Conservation (phyloP, 1,284 basidiomycete species). For the Cryptococcus hybrid region DNA sequence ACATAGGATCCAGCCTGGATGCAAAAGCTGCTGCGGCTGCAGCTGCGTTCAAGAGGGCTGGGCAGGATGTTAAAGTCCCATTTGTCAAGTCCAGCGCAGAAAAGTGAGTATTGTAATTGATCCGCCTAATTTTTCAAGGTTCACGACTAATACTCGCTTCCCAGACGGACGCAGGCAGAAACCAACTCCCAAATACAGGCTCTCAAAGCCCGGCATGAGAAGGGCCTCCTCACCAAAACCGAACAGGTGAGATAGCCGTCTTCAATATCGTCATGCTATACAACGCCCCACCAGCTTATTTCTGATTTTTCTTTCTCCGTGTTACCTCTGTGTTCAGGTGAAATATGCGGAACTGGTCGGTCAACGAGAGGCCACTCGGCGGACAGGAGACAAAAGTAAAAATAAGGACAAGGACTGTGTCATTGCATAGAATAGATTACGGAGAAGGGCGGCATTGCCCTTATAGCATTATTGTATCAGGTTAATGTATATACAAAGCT, state of each 20-base stretch:
- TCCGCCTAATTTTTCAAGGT: not conserved
- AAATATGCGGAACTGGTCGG: constrained; percentile 48
- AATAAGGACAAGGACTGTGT: constrained; percentile 1
- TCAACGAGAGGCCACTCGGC: constrained; percentile 29
- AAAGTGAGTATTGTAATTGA: constrained; percentile 31
- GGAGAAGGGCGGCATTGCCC: not conserved
- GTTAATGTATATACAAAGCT: not conserved
- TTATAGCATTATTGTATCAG: not conserved
- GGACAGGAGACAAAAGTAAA: constrained; percentile 20
- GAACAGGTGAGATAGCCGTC: constrained; percentile 46
- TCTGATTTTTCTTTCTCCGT: not conserved
- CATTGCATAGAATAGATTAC: not conserved
- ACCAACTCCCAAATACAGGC: constrained; percentile 40
- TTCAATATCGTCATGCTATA: not conserved
- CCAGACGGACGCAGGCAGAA: constrained; percentile 43
- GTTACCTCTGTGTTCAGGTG: constrained; percentile 19
- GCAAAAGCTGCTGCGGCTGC: constrained; percentile 44
- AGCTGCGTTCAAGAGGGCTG: constrained; percentile 43
- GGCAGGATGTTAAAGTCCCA: constrained; percentile 46
- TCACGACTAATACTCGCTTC: not conserved
- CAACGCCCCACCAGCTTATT: not conserved
- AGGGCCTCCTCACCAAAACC: constrained; percentile 46
- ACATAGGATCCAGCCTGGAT: constrained; percentile 19
- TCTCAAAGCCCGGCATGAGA: constrained; percentile 45
- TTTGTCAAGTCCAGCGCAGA: constrained; percentile 47